These are phyloP conservation scores for Antarctomyces pellizariae DNA, from an alignment of 495 filamentous ascomycete genomes.

Conservation along the genomic window DNA sequence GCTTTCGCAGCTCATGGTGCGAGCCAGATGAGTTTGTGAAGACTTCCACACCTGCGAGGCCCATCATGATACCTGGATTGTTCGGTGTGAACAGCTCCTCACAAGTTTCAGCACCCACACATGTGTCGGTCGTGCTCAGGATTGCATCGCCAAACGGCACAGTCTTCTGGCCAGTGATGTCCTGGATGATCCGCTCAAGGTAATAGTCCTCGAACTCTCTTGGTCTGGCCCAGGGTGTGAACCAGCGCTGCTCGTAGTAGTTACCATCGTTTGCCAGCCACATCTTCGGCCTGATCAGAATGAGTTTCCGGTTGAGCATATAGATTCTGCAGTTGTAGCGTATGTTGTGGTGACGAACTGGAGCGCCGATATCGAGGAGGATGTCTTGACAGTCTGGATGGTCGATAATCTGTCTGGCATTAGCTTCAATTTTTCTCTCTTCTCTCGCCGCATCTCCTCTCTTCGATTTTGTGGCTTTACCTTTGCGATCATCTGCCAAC, in stretches of 20 bases:
- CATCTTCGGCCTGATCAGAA: conserved; percentile 65
- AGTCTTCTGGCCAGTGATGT: conserved; percentile 33
- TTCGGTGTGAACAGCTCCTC: conserved; percentile 59
- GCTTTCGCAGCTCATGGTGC: conserved; percentile 53
- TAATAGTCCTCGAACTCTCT: conserved; percentile 43
- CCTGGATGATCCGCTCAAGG: conserved; percentile 37
- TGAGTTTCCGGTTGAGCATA: conserved; percentile 38
- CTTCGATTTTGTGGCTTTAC: no score
- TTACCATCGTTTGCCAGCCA: conserved; percentile 64
- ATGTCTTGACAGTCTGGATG: conserved; percentile 49
- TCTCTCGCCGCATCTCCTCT: no score
- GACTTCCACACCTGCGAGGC: conserved; percentile 45
- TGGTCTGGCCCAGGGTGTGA: conserved; percentile 26
- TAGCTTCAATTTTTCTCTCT: conserved; percentile 2
- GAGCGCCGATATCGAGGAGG: conserved; percentile 56
- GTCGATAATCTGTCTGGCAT: conserved; percentile 27
- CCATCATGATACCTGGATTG: conserved; percentile 16
- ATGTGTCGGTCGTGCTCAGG: conserved; percentile 47
- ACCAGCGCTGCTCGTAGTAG: conserved; percentile 48
- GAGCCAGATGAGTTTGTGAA: conserved; percentile 54
- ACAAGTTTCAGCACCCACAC: conserved; percentile 50
- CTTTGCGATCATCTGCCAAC: conserved; percentile 43
- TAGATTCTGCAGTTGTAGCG: conserved; percentile 59
- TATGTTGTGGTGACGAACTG: conserved; percentile 38
- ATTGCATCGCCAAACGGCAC: conserved; percentile 60